A percentile compares a stretch with the other conserved stretches of the same genome.
These are phyloP conservation scores for Marchantia paleacea DNA, from an alignment of 225 moss, liverwort and hornwort species.

Conservation along the genomic window DNA sequence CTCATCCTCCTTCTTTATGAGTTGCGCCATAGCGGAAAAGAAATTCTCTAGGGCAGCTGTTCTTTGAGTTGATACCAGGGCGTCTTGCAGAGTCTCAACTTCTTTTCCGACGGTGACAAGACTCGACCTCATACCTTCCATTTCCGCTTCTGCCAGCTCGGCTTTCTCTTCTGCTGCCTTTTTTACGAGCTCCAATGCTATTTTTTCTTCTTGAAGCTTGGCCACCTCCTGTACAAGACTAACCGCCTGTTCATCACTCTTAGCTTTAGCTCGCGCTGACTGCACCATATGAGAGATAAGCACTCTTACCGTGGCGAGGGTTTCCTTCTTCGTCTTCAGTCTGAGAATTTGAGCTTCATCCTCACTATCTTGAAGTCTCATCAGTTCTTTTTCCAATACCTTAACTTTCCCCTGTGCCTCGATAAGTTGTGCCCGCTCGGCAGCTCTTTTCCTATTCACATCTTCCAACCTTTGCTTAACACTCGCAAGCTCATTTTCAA, in stretches of 20 bases:
- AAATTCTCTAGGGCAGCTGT: slow-evolving; percentile 81
- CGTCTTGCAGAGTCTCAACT: slow-evolving; percentile 47
- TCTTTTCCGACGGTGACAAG: slow-evolving; percentile 33
- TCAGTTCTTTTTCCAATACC: slow-evolving; percentile 55
- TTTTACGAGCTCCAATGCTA: slow-evolving; percentile 28
- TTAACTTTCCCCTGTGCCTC: slow-evolving; percentile 64
- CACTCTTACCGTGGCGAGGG: slow-evolving; percentile 61
- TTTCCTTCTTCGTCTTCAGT: slow-evolving; percentile 54
- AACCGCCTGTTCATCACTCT: slow-evolving; percentile 41
- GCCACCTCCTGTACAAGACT: slow-evolving; percentile 44
- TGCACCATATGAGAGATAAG: slow-evolving; percentile 78
- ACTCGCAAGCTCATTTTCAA: slow-evolving; percentile 58
- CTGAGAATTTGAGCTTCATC: slow-evolving; percentile 56
- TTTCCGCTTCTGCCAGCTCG: slow-evolving; percentile 27
- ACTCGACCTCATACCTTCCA: slow-evolving; percentile 39
- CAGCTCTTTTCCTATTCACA: slow-evolving; percentile 54
- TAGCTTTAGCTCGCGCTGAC: slow-evolving; percentile 54
- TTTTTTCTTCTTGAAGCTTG: slow-evolving; percentile 41
- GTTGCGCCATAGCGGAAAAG: slow-evolving; percentile 74
- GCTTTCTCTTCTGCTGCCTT: slow-evolving; percentile 36
- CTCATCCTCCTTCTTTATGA: slow-evolving; percentile 79
- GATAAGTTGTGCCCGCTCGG: slow-evolving; percentile 61
- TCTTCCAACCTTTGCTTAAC: slow-evolving; percentile 46
- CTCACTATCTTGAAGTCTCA: slow-evolving; percentile 54
- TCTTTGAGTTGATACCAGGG: slow-evolving; percentile 59